Evolutionary conservation across 2,329 filamentous ascomycete species (phyloP), one percentile per base, ranked within the genome.

Genomic region (Trichoderma aggressivum): DNA sequence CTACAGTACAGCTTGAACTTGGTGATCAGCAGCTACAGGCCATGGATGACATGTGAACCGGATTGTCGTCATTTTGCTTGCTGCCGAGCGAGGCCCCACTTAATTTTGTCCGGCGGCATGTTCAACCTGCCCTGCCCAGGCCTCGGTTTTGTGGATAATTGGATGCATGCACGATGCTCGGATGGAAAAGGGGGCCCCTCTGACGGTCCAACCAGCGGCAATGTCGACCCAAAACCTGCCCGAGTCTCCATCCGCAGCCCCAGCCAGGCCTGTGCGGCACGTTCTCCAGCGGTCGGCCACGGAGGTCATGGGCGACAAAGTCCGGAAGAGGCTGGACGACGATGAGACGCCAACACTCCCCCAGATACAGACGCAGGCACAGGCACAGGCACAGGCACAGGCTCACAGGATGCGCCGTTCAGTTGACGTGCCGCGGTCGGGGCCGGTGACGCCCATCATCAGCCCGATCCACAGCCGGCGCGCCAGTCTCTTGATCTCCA

Each of bases 251-350:
- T 75, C 74, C 34, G 68, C 72, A 21, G 36, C 60, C 34, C 58
- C 74, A 28, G 56, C 73, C 32, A 76, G 75, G 67, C 73, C 76
- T 77, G 74, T 76, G 78, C 84, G 84, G 71, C 87, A 88, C 75
- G 86, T 87, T 74, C 81, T 88, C 72, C 86, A 83, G 72, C 84
- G 86, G 39, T 90, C 88, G 60, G 83, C 89, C 71, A 85, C 84
- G 58, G 87, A 89, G 74, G 75, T 88, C 28, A 83, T 85, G 43
- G 85, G 82, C 72, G 82, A 80, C 71, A 79, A 82, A 73, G 74
- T 76, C 78, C 82, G 84, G 59, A 55, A 26, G n/a, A 50, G 39
- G 53, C 75, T 72, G 72, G 72, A 78, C 73, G 78, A 82, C 69
- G 80, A 79, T 50, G 75, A 74, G 71, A 72, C 39, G 47, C 56